Percentiles rank a stretch among this genome's conserved stretches.
These are phyloP conservation scores for Themeda triandra DNA, from an alignment of 176 grass and related monocot genomes.

Conservation along the genomic window DNA sequence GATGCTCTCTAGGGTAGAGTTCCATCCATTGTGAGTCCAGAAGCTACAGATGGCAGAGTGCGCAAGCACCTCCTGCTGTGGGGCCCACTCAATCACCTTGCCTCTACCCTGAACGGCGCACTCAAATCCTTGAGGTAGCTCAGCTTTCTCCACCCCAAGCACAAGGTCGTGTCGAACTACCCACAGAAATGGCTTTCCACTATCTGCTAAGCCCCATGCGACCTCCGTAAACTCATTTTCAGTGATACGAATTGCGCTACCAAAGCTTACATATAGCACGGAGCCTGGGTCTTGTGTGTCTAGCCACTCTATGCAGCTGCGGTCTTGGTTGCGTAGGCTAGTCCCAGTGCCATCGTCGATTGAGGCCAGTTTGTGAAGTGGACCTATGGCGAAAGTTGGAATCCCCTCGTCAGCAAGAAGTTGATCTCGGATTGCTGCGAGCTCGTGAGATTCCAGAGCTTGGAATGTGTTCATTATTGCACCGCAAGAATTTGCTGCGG, in stretches of 20 bases:
- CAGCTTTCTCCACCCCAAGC: not conserved
- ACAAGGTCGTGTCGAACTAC: slow-evolving; percentile 5
- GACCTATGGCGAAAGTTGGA: not conserved
- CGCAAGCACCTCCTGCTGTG: slow-evolving; percentile 23
- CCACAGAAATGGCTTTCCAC: slow-evolving; percentile 20
- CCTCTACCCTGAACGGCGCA: not conserved
- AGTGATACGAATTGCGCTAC: not conserved
- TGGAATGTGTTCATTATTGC: slow-evolving; percentile 25
- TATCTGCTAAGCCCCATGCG: slow-evolving; percentile 4
- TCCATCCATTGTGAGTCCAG: slow-evolving; percentile 43
- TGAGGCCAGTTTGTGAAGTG: slow-evolving; percentile 24
- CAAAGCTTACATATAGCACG: slow-evolving; percentile 46
- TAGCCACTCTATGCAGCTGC: slow-evolving; percentile 30
- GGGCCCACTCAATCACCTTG: slow-evolving; percentile 28
- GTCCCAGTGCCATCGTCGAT: not conserved
- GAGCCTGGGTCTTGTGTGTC: not conserved
- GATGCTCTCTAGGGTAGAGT: slow-evolving; percentile 38
- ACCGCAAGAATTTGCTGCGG: not conserved
- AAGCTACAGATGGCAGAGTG: slow-evolving; percentile 21
- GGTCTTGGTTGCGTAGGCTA: slow-evolving; percentile 4
- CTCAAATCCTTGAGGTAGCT: not conserved
- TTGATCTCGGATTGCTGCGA: not conserved
- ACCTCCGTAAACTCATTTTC: not conserved
- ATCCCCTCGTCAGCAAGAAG: not conserved
- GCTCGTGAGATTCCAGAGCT: slow-evolving; percentile 15